Percentiles rank a stretch among this genome's conserved stretches.
Conservation (phyloP, 2,329 filamentous ascomycete species). For the Beauveria pseudobassiana region DNA sequence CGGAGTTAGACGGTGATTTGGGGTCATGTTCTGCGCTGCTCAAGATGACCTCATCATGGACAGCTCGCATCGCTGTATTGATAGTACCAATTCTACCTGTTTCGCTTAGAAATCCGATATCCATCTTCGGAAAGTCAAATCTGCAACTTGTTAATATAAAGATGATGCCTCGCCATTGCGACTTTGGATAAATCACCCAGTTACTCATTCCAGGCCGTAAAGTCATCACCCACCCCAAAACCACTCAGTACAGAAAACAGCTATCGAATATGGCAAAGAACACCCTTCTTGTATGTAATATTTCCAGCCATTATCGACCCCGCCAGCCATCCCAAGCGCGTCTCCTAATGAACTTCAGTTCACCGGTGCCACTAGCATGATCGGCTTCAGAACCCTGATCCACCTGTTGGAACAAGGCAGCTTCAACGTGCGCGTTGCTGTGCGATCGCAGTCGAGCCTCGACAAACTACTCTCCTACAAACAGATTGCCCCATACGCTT, state of each 20-base stretch:
- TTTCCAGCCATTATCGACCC: no score
- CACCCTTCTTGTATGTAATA: not conserved
- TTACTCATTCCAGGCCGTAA: not conserved
- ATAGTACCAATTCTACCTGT: not conserved
- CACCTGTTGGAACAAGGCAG: slow-evolving; percentile 17
- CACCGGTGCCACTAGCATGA: slow-evolving; percentile 24
- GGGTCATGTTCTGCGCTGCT: not conserved
- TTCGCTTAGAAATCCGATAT: not conserved
- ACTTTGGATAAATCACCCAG: not conserved
- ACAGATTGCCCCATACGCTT: slow-evolving; percentile 3
- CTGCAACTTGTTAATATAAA: not conserved
- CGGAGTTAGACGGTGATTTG: not conserved
- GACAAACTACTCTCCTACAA: not conserved
- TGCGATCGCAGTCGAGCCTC: slow-evolving; percentile 18
- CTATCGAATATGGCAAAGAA: not conserved
- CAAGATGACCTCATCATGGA: no score
- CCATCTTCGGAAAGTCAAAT: no score
- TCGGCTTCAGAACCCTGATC: slow-evolving; percentile 23
- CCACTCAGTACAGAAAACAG: not conserved
- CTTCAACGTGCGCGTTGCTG: slow-evolving; percentile 22
- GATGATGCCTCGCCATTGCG: not conserved
- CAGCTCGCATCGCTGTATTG: not conserved
- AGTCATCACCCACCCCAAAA: not conserved
- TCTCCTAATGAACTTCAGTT: slow-evolving; percentile 10
- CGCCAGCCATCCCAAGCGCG: no score